phyloP scores from a whole-genome alignment of 2,329 filamentous ascomycete species.

The Penicillium griseofulvum region DNA sequence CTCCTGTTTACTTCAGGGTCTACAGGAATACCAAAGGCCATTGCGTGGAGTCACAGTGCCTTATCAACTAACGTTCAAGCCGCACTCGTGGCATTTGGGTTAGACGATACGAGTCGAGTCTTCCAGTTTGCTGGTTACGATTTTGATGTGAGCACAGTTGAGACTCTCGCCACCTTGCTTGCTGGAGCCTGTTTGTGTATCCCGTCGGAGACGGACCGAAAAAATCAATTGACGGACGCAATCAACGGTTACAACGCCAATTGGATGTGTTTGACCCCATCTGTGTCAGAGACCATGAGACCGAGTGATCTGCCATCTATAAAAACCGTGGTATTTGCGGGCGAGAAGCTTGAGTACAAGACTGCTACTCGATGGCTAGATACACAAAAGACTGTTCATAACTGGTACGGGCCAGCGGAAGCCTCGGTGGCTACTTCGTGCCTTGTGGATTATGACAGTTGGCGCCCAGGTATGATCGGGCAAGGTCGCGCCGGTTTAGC shows the following conservation, averaged over 20 bases:
- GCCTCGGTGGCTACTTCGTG: not conserved
- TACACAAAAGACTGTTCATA: not conserved
- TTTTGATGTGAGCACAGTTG: not conserved
- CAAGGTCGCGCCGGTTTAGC: not conserved
- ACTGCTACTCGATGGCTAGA: not conserved
- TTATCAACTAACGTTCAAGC: not conserved
- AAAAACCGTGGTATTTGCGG: not conserved
- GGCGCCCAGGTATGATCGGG: not conserved
- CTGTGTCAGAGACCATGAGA: not conserved
- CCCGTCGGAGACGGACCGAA: not conserved
- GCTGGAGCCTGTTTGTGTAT: not conserved
- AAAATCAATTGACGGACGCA: not conserved
- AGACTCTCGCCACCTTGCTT: not conserved
- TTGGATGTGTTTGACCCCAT: not conserved
- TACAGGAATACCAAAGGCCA: not conserved
- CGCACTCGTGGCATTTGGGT: not conserved
- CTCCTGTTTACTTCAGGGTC: not conserved
- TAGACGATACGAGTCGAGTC: not conserved
- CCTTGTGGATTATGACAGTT: not conserved
- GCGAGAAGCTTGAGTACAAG: not conserved
- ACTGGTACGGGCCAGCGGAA: not conserved
- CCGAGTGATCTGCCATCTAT: not conserved
- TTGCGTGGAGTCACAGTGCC: not conserved
- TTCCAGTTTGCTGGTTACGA: not conserved
- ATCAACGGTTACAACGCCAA: not conserved